Base-by-base conservation (phyloP, 257 asterid species). In the Thymus mandschuricus region DNA sequence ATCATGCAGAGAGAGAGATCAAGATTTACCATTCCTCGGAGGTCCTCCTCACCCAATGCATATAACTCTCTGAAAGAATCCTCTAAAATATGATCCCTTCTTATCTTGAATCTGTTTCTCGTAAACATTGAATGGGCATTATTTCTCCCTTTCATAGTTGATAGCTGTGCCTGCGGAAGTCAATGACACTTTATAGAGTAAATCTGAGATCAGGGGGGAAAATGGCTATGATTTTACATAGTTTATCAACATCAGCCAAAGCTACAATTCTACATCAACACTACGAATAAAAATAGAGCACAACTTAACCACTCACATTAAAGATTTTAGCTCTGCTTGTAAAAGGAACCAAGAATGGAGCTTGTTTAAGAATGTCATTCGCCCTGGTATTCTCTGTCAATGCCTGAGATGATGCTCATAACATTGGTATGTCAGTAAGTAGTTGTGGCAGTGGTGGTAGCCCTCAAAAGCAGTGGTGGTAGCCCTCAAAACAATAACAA, bases 331-430 rank as follows among this genome's bases (percentile, higher is more conserved):
- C 97, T 82, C 97, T 88, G 88, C 86, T 84, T 29, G 98, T 92
- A 85, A 95, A 95, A 58, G 99, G 98, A 74, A 95, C 96, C 86
- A 92, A 80, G 85, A 95, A 95, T 59, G 99, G 97, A 80, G 99
- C 98, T 66, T 81, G 93, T 79, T 87, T 95, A 68, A 95, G 85
- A 76, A 95, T 82, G 74, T 95, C 96, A 71, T 82, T 84, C 15
- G 96, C 98, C 85, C 91, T 87, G 51, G 96, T 80, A 64, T 86
- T 89, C 85, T 88, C 98, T 28, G 77, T 86, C 82, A 82, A 79
- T 67, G 98, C 98, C 97, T 89, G 89, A 65, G 64, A 81, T 63
- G 78, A 62, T 35, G 66, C 69, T 72, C 66, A 59, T 75, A 62
- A 66, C 48, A 67, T 45, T 69, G 58, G 48, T 33, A 44, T 40